phyloP scores from a whole-genome alignment of 2,329 filamentous ascomycete genomes.

The Colletotrichum salicis region DNA sequence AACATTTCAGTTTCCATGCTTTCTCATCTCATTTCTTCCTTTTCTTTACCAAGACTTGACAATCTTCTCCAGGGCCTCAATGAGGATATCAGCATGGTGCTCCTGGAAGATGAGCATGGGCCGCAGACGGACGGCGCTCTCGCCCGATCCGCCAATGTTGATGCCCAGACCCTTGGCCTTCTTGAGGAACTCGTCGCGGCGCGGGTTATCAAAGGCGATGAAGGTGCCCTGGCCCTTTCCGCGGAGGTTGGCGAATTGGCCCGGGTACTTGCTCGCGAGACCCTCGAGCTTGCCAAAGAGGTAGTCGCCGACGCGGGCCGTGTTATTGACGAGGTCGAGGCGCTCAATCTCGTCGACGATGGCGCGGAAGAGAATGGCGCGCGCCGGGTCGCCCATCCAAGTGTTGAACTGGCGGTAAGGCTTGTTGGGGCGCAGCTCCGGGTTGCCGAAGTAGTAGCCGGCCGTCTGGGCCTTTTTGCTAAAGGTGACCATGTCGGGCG shows the following conservation, averaged over 20 bases:
- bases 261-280: constrained; percentile 77
- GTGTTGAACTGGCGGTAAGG: constrained; percentile 97
- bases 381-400: constrained; percentile 93
- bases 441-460: constrained; percentile 90
- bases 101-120: constrained; percentile 95
- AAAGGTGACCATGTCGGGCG: constrained; percentile 95
- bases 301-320: constrained; percentile 81
- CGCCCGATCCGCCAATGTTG: constrained; percentile 88
- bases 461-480: constrained; percentile 95
- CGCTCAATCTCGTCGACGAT: constrained; percentile 85
- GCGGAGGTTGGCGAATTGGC: constrained; percentile 82
- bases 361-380: constrained; percentile 84
- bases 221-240: constrained; percentile 92
- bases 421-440: constrained; percentile 85
- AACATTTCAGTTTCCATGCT: neutral
- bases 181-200: constrained; percentile 80
- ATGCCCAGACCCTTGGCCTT: constrained; percentile 83
- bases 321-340: constrained; percentile 81
- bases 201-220: constrained; percentile 88
- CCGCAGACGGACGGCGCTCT: constrained; percentile 78
- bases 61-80: constrained; percentile 82
- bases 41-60: constrained; percentile 54
- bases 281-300: constrained; percentile 76
- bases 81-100: constrained; percentile 86
- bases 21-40: neutral